A percentile compares a stretch with the other conserved stretches of the same genome.
Conservation (phyloP, 768 basidiomycete genomes). For the Lentinus brumalis region DNA sequence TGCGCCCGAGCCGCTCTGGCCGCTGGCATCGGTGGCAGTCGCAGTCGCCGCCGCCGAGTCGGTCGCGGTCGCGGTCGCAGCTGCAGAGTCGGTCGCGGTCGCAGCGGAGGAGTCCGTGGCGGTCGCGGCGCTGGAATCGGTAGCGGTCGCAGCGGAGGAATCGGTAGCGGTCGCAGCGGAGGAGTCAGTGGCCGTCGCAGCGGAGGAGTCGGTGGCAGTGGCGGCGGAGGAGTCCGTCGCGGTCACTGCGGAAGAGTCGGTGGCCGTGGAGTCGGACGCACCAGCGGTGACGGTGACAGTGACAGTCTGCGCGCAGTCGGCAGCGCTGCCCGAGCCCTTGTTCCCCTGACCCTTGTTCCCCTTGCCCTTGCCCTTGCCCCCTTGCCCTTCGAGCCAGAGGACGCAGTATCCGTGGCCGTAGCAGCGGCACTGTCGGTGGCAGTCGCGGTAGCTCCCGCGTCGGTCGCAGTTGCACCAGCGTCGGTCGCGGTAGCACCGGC, state of each 20-base stretch:
- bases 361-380: not conserved
- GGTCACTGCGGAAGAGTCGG: not conserved
- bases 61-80: not conserved
- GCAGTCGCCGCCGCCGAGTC: not conserved
- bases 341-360: no score
- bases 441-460: not conserved
- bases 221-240: constrained; percentile 10
- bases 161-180: not conserved
- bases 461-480: not conserved
- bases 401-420: constrained; percentile 2
- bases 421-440: constrained; percentile 1
- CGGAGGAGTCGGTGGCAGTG: not conserved
- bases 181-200: constrained; percentile 6
- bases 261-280: not conserved
- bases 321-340: no score
- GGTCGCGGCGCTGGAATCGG: not conserved
- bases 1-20: not conserved
- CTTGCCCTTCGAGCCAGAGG: not conserved
- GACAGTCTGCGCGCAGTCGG: not conserved
- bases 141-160: not conserved
- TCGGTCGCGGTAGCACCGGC: constrained; percentile 6
- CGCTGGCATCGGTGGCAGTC: not conserved
- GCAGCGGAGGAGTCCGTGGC: constrained; percentile 1
- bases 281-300: constrained; percentile 2
- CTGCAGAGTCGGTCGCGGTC: not conserved